Percentiles rank a stretch among this genome's conserved stretches.
Evolutionary conservation across 495 filamentous ascomycete genomes (phyloP).

Genomic region (Aspergillus conjunctus): DNA sequence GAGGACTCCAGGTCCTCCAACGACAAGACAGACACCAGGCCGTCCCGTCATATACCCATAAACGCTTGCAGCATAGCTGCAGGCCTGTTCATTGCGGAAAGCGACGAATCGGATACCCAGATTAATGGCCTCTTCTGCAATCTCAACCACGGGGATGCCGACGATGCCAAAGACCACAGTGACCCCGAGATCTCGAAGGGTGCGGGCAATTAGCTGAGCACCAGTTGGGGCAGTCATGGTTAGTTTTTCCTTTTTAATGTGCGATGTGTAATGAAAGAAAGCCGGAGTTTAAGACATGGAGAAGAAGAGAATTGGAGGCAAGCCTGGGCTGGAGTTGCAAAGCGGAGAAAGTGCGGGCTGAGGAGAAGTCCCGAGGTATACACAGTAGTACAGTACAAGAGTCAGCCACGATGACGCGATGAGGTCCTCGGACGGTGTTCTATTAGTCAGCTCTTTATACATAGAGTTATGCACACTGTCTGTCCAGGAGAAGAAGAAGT

Average conservation of each 20-base stretch:
- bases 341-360: constrained; percentile 13
- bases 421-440: background rate
- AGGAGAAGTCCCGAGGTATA: constrained; percentile 7
- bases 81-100: constrained; percentile 69
- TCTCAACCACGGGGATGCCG: constrained; percentile 65
- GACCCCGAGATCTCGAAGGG: constrained; percentile 57
- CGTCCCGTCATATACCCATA: constrained; percentile 67
- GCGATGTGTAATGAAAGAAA: background rate
- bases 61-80: constrained; percentile 62
- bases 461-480: background rate
- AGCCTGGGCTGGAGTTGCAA: background rate
- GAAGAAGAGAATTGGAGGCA: background rate
- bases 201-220: constrained; percentile 60
- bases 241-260: background rate
- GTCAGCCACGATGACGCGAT: background rate
- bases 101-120: constrained; percentile 65
- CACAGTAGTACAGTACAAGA: too few relatives aligned
- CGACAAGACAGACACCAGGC: constrained; percentile 64
- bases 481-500: background rate
- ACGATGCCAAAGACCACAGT: constrained; percentile 66
- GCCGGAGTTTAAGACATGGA: background rate
- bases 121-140: constrained; percentile 64
- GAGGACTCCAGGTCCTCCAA: constrained; percentile 66
- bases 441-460: too few relatives aligned
- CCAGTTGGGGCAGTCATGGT: constrained; percentile 49